These are phyloP conservation scores for Neurospora tetrasperma DNA, from an alignment of 495 filamentous ascomycete species.

Conservation along the genomic window DNA sequence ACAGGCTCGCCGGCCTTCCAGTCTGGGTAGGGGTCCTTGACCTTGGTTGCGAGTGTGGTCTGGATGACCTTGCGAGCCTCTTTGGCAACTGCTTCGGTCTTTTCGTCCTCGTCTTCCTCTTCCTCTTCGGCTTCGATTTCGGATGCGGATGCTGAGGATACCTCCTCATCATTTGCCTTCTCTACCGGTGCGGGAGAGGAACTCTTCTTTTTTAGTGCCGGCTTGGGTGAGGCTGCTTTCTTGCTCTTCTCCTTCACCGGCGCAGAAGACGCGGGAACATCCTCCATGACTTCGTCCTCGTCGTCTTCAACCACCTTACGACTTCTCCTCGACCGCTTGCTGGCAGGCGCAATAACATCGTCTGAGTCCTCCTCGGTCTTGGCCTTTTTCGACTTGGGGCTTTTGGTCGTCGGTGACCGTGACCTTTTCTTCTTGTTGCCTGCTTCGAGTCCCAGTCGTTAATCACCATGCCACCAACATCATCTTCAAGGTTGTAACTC, in stretches of 20 bases:
- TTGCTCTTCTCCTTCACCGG: constrained; percentile 12
- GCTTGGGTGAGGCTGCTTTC: constrained; percentile 11
- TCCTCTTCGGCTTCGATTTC: constrained; percentile 44
- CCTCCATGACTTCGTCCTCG: constrained; percentile 32
- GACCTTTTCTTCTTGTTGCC: constrained; percentile 33
- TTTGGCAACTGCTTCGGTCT: constrained; percentile 62
- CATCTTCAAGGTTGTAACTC: neutral
- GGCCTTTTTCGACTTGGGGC: constrained; percentile 10
- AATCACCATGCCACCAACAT: neutral
- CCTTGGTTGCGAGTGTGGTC: constrained; percentile 50
- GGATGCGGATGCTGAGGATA: constrained; percentile 44
- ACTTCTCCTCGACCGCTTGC: constrained; percentile 39
- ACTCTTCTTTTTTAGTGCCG: constrained; percentile 13
- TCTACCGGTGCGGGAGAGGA: constrained; percentile 9
- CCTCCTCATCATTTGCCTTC: constrained; percentile 31
- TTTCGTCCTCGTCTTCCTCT: constrained; percentile 53
- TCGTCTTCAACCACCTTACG: constrained; percentile 32
- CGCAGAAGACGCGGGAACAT: constrained; percentile 13
- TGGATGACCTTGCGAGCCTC: constrained; percentile 82
- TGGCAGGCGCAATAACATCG: constrained; percentile 41
- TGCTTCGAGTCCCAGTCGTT: neutral
- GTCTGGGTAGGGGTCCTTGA: constrained; percentile 81
- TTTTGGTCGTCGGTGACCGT: constrained; percentile 7
- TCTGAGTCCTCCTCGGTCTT: constrained; percentile 31
- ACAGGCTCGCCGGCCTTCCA: constrained; percentile 84